These are phyloP conservation scores for Saturnispora sanitii DNA, from an alignment of 805 yeast genomes.

Conservation along the genomic window DNA sequence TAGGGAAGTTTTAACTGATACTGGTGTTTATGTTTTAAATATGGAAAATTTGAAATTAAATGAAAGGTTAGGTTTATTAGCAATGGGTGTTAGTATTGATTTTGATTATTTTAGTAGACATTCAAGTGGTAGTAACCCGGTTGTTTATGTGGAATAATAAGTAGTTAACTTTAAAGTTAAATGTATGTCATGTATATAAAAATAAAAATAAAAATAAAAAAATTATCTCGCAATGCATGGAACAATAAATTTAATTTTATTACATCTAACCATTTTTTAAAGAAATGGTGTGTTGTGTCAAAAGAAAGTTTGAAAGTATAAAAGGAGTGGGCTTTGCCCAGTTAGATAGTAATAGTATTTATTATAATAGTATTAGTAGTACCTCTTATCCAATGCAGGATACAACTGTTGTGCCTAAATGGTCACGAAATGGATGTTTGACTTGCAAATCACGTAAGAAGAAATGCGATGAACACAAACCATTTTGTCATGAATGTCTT, in stretches of 20 bases:
- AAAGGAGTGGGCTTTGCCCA: no score
- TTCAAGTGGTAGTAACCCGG: constrained; percentile 35
- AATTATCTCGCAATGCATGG: neutral
- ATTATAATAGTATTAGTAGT: no score
- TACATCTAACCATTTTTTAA: neutral
- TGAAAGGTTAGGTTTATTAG: constrained; percentile 78
- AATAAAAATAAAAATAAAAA: no score
- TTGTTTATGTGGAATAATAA: neutral
- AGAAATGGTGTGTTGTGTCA: neutral
- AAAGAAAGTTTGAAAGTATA: neutral
- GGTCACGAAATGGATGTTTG: constrained; percentile 38
- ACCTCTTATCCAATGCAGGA: no score
- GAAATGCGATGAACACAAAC: constrained; percentile 47
- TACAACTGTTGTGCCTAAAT: constrained; percentile 14
- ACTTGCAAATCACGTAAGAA: constrained; percentile 44
- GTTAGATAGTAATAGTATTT: no score
- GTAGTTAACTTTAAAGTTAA: no score
- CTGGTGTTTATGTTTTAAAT: constrained; percentile 74
- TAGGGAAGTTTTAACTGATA: constrained; percentile 86
- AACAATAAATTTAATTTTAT: neutral
- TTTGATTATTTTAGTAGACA: constrained; percentile 97
- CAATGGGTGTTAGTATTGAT: constrained; percentile 85
- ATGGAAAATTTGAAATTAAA: constrained; percentile 43
- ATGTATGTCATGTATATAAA: no score
- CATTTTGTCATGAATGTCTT: constrained; percentile 31